phyloP scores from a whole-genome alignment of 208 protist species.

The Trypanosoma scelopori region DNA sequence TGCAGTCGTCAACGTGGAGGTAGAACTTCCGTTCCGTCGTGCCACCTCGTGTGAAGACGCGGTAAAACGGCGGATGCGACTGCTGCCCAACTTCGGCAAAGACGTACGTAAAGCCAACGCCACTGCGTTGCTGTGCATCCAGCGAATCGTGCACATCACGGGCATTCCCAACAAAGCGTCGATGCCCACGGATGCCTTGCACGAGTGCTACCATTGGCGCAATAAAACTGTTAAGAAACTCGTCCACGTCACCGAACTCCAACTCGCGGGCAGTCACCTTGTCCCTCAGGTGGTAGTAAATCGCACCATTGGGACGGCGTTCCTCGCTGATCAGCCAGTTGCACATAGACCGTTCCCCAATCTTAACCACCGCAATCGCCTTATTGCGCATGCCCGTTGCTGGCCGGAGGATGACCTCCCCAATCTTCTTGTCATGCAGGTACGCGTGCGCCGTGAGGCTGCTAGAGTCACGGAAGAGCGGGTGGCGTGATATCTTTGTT shows the following conservation, averaged over 20 bases:
- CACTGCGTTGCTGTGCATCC: conserved; percentile 43
- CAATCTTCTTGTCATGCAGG: conserved; percentile 80
- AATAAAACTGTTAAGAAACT: conserved; percentile 73
- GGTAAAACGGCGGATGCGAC: conserved; percentile 50
- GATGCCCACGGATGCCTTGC: conserved; percentile 50
- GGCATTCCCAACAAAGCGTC: conserved; percentile 58
- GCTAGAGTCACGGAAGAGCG: conserved; percentile 68
- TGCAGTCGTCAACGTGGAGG: conserved; percentile 69
- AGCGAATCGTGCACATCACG: conserved; percentile 59
- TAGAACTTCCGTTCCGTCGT: conserved; percentile 54
- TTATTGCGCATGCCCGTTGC: conserved; percentile 33
- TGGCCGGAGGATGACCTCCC: conserved; percentile 76
- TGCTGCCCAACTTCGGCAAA: conserved; percentile 65
- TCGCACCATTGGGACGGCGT: conserved; percentile 51
- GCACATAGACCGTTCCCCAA: conserved; percentile 52
- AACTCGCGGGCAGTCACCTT: conserved; percentile 34
- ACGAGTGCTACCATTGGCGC: conserved; percentile 58
- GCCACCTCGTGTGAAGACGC: conserved; percentile 55
- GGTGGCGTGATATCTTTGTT: conserved; percentile 79
- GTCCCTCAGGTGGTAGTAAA: conserved; percentile 77
- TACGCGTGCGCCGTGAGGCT: conserved; percentile 44
- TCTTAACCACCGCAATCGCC: conserved; percentile 75
- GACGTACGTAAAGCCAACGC: conserved; percentile 58
- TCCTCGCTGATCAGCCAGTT: conserved; percentile 79
- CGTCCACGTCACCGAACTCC: conserved; percentile 79